Evolutionary conservation across 2,329 filamentous ascomycete species (phyloP).

Genomic region (Laburnicola sp.): DNA sequence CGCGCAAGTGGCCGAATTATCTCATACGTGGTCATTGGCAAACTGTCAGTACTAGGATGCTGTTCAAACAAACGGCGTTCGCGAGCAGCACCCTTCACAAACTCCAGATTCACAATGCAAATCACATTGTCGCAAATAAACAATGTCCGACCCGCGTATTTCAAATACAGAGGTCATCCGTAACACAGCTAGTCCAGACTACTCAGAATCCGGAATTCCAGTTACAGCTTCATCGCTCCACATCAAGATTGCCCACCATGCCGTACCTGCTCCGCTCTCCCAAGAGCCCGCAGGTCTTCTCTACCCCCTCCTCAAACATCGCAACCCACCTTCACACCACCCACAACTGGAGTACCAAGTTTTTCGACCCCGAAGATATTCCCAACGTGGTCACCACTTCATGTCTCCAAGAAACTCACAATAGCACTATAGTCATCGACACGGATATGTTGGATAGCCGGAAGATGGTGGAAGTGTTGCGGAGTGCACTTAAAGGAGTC

Average conservation of each 20-base stretch:
- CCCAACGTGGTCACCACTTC: not conserved
- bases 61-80: no score
- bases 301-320: not conserved
- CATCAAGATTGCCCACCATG: not conserved
- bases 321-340: not conserved
- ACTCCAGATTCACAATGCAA: no score
- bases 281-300: not conserved
- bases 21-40: no score
- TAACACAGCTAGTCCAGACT: no score
- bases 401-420: not conserved
- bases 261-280: not conserved
- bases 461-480: not conserved
- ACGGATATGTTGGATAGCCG: not conserved
- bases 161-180: no score
- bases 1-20: no score
- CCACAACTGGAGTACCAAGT: not conserved
- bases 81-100: no score
- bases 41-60: no score
- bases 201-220: no score
- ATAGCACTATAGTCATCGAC: not conserved
- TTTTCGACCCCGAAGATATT: not conserved
- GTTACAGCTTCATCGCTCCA: no score
- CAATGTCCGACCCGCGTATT: no score
- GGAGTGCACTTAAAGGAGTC: not conserved
- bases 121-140: no score